These are phyloP conservation scores for Hymenoscyphus occultus DNA, from an alignment of 2,329 filamentous ascomycete species.

Conservation along the genomic window DNA sequence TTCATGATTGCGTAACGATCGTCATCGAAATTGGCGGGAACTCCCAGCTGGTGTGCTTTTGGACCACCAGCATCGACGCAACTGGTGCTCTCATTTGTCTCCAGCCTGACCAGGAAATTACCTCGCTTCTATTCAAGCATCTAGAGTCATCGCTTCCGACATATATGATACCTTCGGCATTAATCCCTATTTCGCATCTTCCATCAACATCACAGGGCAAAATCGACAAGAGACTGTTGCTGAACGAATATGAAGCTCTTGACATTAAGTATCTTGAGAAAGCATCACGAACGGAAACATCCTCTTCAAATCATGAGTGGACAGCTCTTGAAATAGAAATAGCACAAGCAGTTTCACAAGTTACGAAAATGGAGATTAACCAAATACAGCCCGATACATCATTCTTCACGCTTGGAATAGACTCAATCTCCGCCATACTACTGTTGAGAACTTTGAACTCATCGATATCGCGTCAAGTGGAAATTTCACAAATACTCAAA, in stretches of 20 bases:
- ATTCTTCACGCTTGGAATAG: slow-evolving; percentile 74
- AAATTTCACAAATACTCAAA: slow-evolving; percentile 68
- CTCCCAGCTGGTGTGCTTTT: slow-evolving; percentile 66
- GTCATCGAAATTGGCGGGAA: slow-evolving; percentile 46
- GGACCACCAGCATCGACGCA: slow-evolving; percentile 46
- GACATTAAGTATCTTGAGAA: slow-evolving; percentile 43
- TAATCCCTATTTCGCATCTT: slow-evolving; percentile 67
- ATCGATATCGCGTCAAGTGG: slow-evolving; percentile 46
- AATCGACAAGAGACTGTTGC: slow-evolving; percentile 58
- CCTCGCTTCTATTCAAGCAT: slow-evolving; percentile 50
- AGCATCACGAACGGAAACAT: slow-evolving; percentile 25
- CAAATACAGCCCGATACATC: slow-evolving; percentile 64
- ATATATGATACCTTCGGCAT: slow-evolving; percentile 77
- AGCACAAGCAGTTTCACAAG: slow-evolving; percentile 50
- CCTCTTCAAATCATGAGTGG: slow-evolving; percentile 40
- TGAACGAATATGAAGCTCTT: slow-evolving; percentile 47
- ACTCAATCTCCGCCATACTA: slow-evolving; percentile 78
- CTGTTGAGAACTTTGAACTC: slow-evolving; percentile 57
- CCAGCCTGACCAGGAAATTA: slow-evolving; percentile 36
- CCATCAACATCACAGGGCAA: slow-evolving; percentile 76
- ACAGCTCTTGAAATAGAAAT: slow-evolving; percentile 55
- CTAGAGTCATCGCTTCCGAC: slow-evolving; percentile 57
- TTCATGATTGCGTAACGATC: slow-evolving; percentile 63
- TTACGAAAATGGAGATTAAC: slow-evolving; percentile 44
- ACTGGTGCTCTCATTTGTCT: slow-evolving; percentile 33